phyloP scores from a whole-genome alignment of 768 basidiomycete genomes.

The Hemileccinum impolitum region DNA sequence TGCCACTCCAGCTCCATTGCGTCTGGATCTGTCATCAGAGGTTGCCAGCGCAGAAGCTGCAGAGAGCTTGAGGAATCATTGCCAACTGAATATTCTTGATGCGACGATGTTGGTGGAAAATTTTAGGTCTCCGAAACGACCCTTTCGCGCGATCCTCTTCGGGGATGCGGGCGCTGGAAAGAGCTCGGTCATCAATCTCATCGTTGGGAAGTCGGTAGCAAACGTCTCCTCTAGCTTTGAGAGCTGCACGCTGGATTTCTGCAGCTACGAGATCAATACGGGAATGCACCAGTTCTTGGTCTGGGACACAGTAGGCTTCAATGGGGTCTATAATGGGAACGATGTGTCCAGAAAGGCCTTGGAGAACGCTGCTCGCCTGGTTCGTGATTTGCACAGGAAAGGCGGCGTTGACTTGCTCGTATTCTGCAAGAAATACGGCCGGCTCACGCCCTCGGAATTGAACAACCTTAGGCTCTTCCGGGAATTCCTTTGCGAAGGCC shows the following conservation, averaged over 20 bases:
- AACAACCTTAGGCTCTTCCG: constrained; percentile 35
- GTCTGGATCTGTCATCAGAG: constrained; percentile 18
- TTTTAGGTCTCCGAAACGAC: constrained; percentile 12
- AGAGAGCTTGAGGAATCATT: constrained; percentile 11
- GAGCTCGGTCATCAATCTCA: constrained; percentile 40
- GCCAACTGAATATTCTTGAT: constrained; percentile 7
- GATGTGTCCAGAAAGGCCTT: constrained; percentile 16
- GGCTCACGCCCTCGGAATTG: constrained; percentile 26
- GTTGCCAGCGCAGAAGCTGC: background rate
- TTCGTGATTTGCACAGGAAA: constrained; percentile 25
- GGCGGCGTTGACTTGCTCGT: constrained; percentile 39
- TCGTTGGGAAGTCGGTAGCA: constrained; percentile 25
- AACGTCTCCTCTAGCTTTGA: constrained; percentile 20
- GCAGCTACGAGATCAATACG: constrained; percentile 23
- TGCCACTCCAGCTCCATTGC: constrained; percentile 8
- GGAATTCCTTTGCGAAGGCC: constrained; percentile 36
- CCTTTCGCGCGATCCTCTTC: constrained; percentile 35
- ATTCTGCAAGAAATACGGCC: constrained; percentile 31
- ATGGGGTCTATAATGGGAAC: constrained; percentile 12
- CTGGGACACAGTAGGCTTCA: constrained; percentile 33
- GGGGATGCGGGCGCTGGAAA: constrained; percentile 42
- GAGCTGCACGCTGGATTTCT: constrained; percentile 34
- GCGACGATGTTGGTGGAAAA: constrained; percentile 11
- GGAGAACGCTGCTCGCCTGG: constrained; percentile 25
- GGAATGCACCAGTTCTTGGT: constrained; percentile 20